Conservation (phyloP, 306 rosid species). For the Hippophae gyantsensis region DNA sequence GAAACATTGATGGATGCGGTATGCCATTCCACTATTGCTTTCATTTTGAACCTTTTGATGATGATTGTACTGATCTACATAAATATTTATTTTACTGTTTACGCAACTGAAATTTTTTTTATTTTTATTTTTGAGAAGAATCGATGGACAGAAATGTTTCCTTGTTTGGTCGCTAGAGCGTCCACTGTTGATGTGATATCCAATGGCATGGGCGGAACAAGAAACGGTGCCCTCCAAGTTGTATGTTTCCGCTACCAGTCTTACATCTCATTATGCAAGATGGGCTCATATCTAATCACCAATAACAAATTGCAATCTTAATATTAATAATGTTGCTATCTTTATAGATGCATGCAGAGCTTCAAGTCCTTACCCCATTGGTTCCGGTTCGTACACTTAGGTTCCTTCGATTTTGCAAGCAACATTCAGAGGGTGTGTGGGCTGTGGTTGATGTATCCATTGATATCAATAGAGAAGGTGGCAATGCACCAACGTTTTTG, state of each 20-base stretch:
- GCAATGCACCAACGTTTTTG: constrained; percentile 20
- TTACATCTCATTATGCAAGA: neutral
- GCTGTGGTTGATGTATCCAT: constrained; percentile 68
- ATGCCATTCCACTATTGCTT: constrained; percentile 19
- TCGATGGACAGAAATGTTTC: constrained; percentile 77
- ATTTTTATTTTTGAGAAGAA: constrained; percentile 32
- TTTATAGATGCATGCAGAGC: constrained; percentile 69
- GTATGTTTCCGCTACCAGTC: constrained; percentile 29
- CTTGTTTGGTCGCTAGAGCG: constrained; percentile 55
- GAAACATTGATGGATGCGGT: constrained; percentile 69
- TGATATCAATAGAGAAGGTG: constrained; percentile 35
- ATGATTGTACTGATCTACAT: neutral
- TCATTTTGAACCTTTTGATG: neutral
- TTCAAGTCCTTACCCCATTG: constrained; percentile 70
- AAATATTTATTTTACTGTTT: constrained; percentile 4
- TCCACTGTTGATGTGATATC: constrained; percentile 42
- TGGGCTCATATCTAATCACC: neutral
- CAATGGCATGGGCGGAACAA: constrained; percentile 41
- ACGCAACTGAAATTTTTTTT: constrained; percentile 7
- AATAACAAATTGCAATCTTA: too few species aligned
- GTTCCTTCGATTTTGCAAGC: constrained; percentile 77
- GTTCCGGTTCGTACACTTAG: constrained; percentile 59
- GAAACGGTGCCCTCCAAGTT: constrained; percentile 61
- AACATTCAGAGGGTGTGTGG: constrained; percentile 69
- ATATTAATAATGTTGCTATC: neutral